Evolutionary conservation across 2,329 filamentous ascomycete genomes (phyloP), one percentile per base, ranked within the genome.

Genomic region (Fonsecaea monophora): DNA sequence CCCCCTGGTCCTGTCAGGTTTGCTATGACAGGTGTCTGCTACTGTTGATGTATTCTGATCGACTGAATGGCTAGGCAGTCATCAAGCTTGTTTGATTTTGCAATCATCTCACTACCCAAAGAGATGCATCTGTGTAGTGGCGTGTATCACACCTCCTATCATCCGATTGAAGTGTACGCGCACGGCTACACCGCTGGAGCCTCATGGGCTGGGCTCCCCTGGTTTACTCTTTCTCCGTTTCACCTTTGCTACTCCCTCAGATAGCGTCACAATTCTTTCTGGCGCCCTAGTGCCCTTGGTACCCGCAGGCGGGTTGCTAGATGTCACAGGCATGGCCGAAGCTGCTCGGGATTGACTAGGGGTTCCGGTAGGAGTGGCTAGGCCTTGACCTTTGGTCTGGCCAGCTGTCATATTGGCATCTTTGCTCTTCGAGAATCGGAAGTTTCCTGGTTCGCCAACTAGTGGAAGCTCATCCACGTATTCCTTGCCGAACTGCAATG

Each of bases 391-490:
- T 42, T 67, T 71, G 3, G 59, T n/a, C 25, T 65, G 65, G 54
- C 61, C 40, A 37, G 54, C 34, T 30, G 64, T 15, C 13, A 32
- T 12, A n/a, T 10, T 37, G 40, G 59, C 48, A 8, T 81, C 79
- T 7, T 74, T 77, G 5, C 73, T 70, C 60, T 79, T 81, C 6
- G 82, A 81, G 69, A 89, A 82, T 62, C 86, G 84, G 71, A 90
- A 89, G 4, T 82, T 83, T 35, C 87, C 87, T 0, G 88, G 87
- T 73, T 89, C 87, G 56, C 87, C 87, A 7, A 84, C 79, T 13
- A 90, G 77, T 0, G 87, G 86, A 67, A 85, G 87, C 72, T 89
- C 87, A 74, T 90, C 87, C 79, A 86, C 86, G 77, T 82, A 89
- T 69, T 89, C 87, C 70, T 87, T 82, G 13, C 82, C 85, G 73